Percentiles rank a stretch among this genome's conserved stretches.
Conservation (phyloP, 164 flowering plant genomes). For the Stephania cephalantha region DNA sequence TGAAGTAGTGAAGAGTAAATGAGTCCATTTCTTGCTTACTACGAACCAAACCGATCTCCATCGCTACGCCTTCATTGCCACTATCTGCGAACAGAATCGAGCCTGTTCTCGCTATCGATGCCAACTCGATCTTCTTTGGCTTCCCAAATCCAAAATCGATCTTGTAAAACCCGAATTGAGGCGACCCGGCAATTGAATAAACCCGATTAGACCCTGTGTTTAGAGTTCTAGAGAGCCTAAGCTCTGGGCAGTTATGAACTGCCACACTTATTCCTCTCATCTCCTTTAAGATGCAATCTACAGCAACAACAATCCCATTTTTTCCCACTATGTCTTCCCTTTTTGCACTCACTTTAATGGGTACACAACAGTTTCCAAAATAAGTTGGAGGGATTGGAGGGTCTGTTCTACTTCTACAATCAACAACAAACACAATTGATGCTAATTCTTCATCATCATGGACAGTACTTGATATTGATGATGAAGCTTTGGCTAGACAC, state of each 20-base stretch:
- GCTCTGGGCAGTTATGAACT: too few species aligned
- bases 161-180: neutral
- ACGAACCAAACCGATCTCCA: neutral
- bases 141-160: neutral
- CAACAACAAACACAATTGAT: constrained; percentile 23
- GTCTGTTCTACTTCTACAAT: constrained; percentile 21
- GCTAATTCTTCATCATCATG: neutral
- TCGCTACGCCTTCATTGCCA: neutral
- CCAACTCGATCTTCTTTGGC: neutral
- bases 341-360: neutral
- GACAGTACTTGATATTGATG: too few species aligned
- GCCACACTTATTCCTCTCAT: too few species aligned
- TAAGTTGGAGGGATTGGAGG: constrained; percentile 28
- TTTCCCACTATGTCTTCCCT: constrained; percentile 17
- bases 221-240: too few species aligned
- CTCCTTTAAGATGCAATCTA: neutral
- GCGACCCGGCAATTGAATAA: neutral
- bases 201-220: neutral
- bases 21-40: neutral
- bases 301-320: constrained; percentile 26
- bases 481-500: constrained; percentile 11
- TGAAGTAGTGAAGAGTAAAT: neutral
- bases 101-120: neutral
- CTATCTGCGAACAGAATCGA: neutral
- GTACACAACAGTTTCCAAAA: constrained; percentile 36